These are phyloP conservation scores for Xylariaceae sp. DNA, from an alignment of 2,329 filamentous ascomycete genomes.

Conservation along the genomic window DNA sequence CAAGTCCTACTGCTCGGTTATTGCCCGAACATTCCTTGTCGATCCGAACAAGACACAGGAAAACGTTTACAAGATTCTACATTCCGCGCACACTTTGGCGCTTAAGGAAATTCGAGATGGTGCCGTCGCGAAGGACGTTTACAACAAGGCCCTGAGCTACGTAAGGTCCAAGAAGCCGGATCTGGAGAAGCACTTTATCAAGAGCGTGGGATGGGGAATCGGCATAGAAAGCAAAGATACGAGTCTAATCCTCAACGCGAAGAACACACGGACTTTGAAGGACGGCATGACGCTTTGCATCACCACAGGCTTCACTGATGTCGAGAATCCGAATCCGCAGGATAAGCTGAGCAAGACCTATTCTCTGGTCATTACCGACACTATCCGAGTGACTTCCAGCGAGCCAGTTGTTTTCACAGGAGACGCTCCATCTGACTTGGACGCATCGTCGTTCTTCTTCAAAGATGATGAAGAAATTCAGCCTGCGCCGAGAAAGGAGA, in stretches of 20 bases:
- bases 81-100: constrained; percentile 79
- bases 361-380: constrained; percentile 86
- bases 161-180: constrained; percentile 91
- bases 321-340: constrained; percentile 80
- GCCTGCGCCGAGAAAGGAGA: constrained; percentile 83
- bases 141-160: constrained; percentile 74
- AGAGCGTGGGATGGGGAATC: constrained; percentile 86
- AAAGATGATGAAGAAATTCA: constrained; percentile 90
- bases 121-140: constrained; percentile 80
- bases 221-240: constrained; percentile 86
- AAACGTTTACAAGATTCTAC: constrained; percentile 83
- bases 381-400: constrained; percentile 74
- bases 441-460: constrained; percentile 97
- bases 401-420: constrained; percentile 89
- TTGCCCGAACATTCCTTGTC: constrained; percentile 90
- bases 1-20: constrained; percentile 89
- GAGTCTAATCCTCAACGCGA: constrained; percentile 78
- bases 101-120: constrained; percentile 89
- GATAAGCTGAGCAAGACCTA: constrained; percentile 88
- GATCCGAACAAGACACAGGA: constrained; percentile 97
- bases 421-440: constrained; percentile 83
- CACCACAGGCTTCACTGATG: constrained; percentile 82
- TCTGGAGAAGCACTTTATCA: constrained; percentile 88
- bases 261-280: constrained; percentile 76
- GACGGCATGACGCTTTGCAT: constrained; percentile 97